Evolutionary conservation across 805 yeast genomes (phyloP), one percentile per base, ranked within the genome.

Genomic region (Starmerella riodocensis): DNA sequence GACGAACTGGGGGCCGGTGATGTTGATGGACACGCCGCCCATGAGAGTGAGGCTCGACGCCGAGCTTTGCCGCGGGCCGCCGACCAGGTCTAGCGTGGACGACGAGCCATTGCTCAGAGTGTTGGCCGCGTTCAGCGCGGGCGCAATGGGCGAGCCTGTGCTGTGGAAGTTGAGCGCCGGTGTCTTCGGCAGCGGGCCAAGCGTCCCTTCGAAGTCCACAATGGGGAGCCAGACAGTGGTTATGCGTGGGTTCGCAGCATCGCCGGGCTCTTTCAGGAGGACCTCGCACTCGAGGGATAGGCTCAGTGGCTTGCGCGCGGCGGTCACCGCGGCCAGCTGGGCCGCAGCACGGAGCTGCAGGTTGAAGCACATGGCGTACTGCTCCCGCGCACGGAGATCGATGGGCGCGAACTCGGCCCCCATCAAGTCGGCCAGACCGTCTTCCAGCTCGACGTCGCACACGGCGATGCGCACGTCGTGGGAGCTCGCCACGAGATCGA

Each of bases 1-100:
- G 4, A 78, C 74, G 29, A 67, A 64, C 5, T 78, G 69, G 9
- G 72, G 70, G 0, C 93, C 91, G 4, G 69, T 62, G 41, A 80
- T 72, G 3, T 78, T 69, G 12, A 79, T 61, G 13, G 64, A 62
- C 13, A 73, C 52, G 0, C 70, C 67, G 14, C 47, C 43, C 46
- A 50, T 43, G 25, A 40, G 28, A 6, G 45, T 29, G 20, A 47
- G 39, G 36, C 32, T 48, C n/a, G 20, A 31, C 6, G 35, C 26
- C 1, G 36, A 25, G n/a, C 16, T 16, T 12, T 25, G 25, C 8
- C 42, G 9, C 20, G 42, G 31, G 2, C 20, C 29, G 27, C 22
- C 34, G 4, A 48, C 39, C 4, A 43, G 36, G 17, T 40, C 45
- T n/a, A 47, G 33, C 3, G 50, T 46, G 9, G 43, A 22, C 24